These are phyloP conservation scores for Boletus subparvulus DNA, from an alignment of 768 basidiomycete genomes.

Conservation along the genomic window DNA sequence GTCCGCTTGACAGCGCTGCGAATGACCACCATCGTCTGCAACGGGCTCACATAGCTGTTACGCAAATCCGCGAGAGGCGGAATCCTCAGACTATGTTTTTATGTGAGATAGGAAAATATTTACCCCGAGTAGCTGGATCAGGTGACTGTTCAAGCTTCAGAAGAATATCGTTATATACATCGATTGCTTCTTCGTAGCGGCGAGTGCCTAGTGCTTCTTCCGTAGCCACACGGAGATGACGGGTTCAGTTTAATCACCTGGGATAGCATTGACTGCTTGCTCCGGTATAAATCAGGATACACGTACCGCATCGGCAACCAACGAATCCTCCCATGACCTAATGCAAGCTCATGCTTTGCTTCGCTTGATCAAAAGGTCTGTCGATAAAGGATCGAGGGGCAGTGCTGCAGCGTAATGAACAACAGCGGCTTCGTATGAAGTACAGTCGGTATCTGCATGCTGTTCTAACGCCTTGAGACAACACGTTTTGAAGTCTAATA, in stretches of 20 bases:
- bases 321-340: neutral
- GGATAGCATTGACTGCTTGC: neutral
- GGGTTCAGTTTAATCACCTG: constrained; percentile 4
- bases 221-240: constrained; percentile 1
- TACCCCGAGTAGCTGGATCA: neutral
- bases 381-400: neutral
- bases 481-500: neutral
- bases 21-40: neutral
- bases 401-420: neutral
- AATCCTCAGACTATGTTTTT: neutral
- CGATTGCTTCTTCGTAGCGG: constrained; percentile 1
- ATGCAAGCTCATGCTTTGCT: neutral
- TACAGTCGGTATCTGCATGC: neutral
- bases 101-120: neutral
- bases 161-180: neutral
- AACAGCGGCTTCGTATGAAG: neutral
- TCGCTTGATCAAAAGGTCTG: neutral
- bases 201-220: neutral
- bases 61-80: neutral
- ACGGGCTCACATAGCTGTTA: neutral
- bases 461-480: neutral
- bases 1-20: neutral
- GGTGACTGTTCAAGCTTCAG: neutral
- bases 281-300: neutral
- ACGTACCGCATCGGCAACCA: neutral